Evolutionary conservation across 345 rosid species (phyloP).

Genomic region (Linum lewisii): DNA sequence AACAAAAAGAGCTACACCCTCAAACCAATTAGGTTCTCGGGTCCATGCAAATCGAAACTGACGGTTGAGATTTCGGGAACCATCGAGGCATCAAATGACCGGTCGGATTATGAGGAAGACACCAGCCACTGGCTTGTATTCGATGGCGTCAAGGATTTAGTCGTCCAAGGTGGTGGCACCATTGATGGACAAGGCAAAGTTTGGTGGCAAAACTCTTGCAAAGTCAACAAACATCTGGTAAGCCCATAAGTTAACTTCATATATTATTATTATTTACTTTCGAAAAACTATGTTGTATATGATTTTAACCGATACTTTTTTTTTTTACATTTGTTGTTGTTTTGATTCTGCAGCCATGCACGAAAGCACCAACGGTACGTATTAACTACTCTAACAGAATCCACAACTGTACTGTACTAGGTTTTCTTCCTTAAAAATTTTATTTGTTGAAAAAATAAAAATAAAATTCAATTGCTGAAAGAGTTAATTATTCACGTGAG

Average conservation of each 20-base stretch:
- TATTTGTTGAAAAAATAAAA: too few species aligned
- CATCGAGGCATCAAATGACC: conserved; percentile 47
- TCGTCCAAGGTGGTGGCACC: conserved; percentile 53
- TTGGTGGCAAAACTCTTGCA: conserved; percentile 94
- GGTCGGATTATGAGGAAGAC: conserved; percentile 44
- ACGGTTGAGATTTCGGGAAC: conserved; percentile 57
- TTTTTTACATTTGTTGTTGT: not conserved
- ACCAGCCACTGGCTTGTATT: conserved; percentile 52
- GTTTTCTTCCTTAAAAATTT: not conserved
- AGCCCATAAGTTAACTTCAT: not conserved
- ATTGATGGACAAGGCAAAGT: conserved; percentile 70
- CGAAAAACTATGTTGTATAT: too few species aligned
- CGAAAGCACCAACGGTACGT: conserved; percentile 74
- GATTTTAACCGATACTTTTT: not conserved
- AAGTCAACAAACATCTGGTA: conserved; percentile 54
- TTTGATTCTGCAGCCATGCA: conserved; percentile 56
- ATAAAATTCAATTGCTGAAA: too few species aligned
- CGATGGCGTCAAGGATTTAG: conserved; percentile 32
- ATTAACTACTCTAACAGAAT: not conserved
- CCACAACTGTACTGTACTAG: too few species aligned
- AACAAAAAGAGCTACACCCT: conserved; percentile 32
- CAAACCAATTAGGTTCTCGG: conserved; percentile 39
- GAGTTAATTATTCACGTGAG: too few species aligned
- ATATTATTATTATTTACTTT: not conserved
- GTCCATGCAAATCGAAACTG: conserved; percentile 59